phyloP scores from a whole-genome alignment of 805 yeast genomes.

The Candida insectalens region DNA sequence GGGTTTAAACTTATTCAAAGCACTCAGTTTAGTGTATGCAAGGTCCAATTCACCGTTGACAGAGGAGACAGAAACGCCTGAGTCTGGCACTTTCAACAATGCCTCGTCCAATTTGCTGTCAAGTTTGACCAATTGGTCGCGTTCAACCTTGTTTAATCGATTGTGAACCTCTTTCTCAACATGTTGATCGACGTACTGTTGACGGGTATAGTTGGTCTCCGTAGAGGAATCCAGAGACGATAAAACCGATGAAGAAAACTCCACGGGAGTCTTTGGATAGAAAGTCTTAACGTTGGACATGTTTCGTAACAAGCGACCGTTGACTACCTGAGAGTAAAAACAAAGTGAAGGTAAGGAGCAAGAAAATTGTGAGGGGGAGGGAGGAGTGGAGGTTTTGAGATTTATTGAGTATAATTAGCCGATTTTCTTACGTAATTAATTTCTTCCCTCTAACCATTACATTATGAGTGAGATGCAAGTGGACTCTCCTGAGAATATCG shows the following conservation, averaged over 20 bases:
- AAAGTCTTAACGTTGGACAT: constrained; percentile 50
- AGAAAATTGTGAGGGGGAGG: neutral
- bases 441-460: neutral
- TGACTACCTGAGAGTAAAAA: no score
- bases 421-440: neutral
- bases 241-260: constrained; percentile 54
- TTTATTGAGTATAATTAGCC: neutral
- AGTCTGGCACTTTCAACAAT: constrained; percentile 26
- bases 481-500: constrained; percentile 47
- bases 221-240: constrained; percentile 46
- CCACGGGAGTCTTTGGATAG: constrained; percentile 58
- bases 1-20: constrained; percentile 21
- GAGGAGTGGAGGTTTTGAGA: neutral
- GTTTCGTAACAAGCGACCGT: no score
- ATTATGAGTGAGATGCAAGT: constrained; percentile 34
- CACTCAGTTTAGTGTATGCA: constrained; percentile 25
- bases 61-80: constrained; percentile 14
- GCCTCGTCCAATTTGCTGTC: constrained; percentile 38
- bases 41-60: constrained; percentile 24
- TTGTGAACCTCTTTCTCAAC: constrained; percentile 56
- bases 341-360: no score
- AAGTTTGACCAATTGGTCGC: constrained; percentile 40
- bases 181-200: constrained; percentile 56
- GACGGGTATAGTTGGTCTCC: constrained; percentile 64
- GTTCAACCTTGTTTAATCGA: constrained; percentile 45